phyloP scores from a whole-genome alignment of 352 stramenopile genomes.

The Phytophthora agathidicida region DNA sequence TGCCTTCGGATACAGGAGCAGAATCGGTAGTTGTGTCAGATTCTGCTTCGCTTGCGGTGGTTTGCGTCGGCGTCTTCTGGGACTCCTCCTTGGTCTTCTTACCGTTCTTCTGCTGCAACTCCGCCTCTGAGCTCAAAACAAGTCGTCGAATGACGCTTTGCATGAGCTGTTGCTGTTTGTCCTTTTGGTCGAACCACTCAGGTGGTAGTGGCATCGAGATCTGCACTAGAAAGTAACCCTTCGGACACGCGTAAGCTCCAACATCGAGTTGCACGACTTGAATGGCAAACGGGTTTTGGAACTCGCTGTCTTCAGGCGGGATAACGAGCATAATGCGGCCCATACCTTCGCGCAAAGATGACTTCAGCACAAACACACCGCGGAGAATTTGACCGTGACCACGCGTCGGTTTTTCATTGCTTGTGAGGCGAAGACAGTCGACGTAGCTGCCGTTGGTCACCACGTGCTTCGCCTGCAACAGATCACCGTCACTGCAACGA shows the following conservation, averaged over 20 bases:
- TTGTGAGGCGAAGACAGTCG: slow-evolving; percentile 26
- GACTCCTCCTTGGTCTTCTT: slow-evolving; percentile 3
- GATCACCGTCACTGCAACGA: slow-evolving; percentile 42
- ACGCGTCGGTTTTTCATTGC: not conserved
- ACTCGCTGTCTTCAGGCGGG: slow-evolving; percentile 55
- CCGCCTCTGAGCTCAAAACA: slow-evolving; percentile 26
- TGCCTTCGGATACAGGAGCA: not conserved
- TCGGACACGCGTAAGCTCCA: slow-evolving; percentile 66
- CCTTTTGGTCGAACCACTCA: slow-evolving; percentile 45
- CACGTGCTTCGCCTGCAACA: slow-evolving; percentile 55
- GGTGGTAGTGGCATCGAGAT: slow-evolving; percentile 58
- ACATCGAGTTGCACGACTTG: slow-evolving; percentile 78
- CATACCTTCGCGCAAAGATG: slow-evolving; percentile 45
- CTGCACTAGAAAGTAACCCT: slow-evolving; percentile 65
- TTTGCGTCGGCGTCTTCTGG: not conserved
- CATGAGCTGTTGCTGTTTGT: slow-evolving; percentile 46
- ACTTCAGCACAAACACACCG: slow-evolving; percentile 59
- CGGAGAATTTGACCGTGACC: slow-evolving; percentile 54
- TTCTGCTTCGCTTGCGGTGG: not conserved
- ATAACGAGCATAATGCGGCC: slow-evolving; percentile 72
- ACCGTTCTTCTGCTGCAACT: slow-evolving; percentile 13
- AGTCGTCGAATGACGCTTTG: slow-evolving; percentile 39
- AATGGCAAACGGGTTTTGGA: slow-evolving; percentile 67
- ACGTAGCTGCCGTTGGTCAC: slow-evolving; percentile 69
- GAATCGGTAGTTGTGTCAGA: not conserved